Base-by-base conservation (phyloP, 2,329 filamentous ascomycete species). In the Pseudogymnoascus verrucosus region DNA sequence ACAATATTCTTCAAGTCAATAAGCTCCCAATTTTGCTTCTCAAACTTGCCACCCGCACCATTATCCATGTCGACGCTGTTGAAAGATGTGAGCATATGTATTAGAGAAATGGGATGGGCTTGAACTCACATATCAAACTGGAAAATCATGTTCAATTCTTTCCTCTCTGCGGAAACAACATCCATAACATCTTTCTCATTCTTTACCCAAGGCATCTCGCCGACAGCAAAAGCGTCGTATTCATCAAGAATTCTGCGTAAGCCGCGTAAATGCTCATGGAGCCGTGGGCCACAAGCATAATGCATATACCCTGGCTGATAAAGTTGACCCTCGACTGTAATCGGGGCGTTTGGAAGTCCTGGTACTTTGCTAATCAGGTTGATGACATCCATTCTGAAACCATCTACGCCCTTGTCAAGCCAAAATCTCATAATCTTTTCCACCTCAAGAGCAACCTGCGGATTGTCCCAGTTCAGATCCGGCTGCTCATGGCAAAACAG, bases 381-480 rank as follows among this genome's bases (percentile, higher is more conserved):
- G 65, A 89, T 86, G 0, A 86, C 85, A 66, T 89, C 86, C 75
- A 88, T 86, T 4, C 87, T 79, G 73, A 88, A 89, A 1, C 72
- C 72, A 68, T 80, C 78, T 64, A 82, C 80, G 44, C 78, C 84
- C 5, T 84, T 82, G 63, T 90, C 80, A 0, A 92, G 80, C 89
- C 89, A 92, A 72, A 91, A 92, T 0, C 79, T 78, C 81, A 91
- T 87, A 4, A 88, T 84, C 5, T 86, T 79, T 69, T 90, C 88
- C 1, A 91, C 86, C 0, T 85, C 89, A 61, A 85, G 78, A 5
- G 88, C 82, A 6, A 88, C 85, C 1, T 83, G 81, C 0, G 80
- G 78, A 60, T 88, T 87, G 63, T 90, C 87, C 89, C 89, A 92
- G 71, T 92, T 92, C 16, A 93, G 78, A 68, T 93, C 89, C 0